Conservation (phyloP, 805 yeast species). For the Tetrapisispora namnaoensis region DNA sequence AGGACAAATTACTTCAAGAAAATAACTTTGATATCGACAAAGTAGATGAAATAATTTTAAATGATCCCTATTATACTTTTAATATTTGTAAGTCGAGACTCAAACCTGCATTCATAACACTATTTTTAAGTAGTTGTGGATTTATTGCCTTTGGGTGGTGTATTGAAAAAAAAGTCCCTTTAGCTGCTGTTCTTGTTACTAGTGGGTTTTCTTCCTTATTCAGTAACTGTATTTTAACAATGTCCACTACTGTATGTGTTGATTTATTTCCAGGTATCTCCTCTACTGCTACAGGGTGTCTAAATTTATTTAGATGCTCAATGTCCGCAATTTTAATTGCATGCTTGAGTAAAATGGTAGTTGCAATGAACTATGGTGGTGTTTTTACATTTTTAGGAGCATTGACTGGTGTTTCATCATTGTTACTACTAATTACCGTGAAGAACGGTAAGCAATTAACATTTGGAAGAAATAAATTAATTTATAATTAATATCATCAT, state of each 20-base stretch:
- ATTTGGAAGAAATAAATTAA: slow-evolving; percentile 11
- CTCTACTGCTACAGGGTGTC: slow-evolving; percentile 64
- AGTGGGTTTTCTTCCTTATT: slow-evolving; percentile 49
- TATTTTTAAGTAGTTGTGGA: slow-evolving; percentile 31
- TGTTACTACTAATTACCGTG: slow-evolving; percentile 21
- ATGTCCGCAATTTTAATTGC: slow-evolving; percentile 64
- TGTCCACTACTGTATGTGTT: slow-evolving; percentile 58
- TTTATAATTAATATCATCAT: neutral
- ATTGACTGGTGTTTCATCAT: slow-evolving; percentile 28
- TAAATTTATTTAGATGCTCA: slow-evolving; percentile 67
- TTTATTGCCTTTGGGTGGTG: slow-evolving; percentile 67
- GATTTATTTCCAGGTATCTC: slow-evolving; percentile 63
- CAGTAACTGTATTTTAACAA: slow-evolving; percentile 48
- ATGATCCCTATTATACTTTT: slow-evolving; percentile 33
- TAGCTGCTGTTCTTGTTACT: slow-evolving; percentile 49
- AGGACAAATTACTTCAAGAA: slow-evolving; percentile 10
- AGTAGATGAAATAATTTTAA: slow-evolving; percentile 14
- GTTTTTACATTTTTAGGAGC: slow-evolving; percentile 64
- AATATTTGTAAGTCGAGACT: slow-evolving; percentile 49
- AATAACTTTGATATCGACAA: slow-evolving; percentile 11
- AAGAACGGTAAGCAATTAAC: slow-evolving; percentile 27
- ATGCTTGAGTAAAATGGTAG: slow-evolving; percentile 51
- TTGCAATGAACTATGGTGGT: slow-evolving; percentile 58
- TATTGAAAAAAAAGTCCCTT: slow-evolving; percentile 36
- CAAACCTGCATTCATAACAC: slow-evolving; percentile 36